A percentile compares a stretch with the other conserved stretches of the same genome.
These are phyloP conservation scores for Lepiota venenata DNA, from an alignment of 768 basidiomycete genomes.

Conservation along the genomic window DNA sequence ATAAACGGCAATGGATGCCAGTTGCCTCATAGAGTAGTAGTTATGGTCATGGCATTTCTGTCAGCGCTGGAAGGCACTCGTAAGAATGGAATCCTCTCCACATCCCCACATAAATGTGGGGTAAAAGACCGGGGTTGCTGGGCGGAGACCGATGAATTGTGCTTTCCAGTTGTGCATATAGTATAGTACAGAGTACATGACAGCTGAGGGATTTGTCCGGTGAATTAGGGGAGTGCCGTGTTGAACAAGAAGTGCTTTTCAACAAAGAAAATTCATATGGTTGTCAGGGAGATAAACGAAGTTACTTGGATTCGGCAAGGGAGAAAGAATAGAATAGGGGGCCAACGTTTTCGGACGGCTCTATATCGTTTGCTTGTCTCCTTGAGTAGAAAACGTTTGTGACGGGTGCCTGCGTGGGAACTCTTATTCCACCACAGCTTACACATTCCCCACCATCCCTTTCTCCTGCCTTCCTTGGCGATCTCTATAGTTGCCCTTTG, in stretches of 20 bases:
- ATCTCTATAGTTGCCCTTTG: background rate
- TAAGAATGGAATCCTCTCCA: background rate
- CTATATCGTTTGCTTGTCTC: background rate
- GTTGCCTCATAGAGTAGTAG: no score
- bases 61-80: background rate
- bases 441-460: background rate
- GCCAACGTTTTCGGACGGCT: background rate
- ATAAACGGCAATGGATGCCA: no score
- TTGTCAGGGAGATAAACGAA: background rate
- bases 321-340: no score
- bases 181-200: no score
- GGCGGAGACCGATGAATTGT: background rate
- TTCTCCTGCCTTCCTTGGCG: constrained; percentile 8
- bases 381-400: background rate
- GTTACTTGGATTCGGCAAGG: background rate
- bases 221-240: no score
- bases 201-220: no score
- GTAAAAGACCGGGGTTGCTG: background rate
- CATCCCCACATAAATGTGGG: constrained; percentile 2
- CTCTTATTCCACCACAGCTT: background rate
- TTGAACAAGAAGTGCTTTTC: no score
- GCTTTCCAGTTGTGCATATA: background rate
- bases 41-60: background rate
- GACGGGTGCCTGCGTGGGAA: background rate
- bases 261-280: background rate